Evolutionary conservation across 2,329 filamentous ascomycete species (phyloP).

Genomic region (Byssoonygena ceratinophila): DNA sequence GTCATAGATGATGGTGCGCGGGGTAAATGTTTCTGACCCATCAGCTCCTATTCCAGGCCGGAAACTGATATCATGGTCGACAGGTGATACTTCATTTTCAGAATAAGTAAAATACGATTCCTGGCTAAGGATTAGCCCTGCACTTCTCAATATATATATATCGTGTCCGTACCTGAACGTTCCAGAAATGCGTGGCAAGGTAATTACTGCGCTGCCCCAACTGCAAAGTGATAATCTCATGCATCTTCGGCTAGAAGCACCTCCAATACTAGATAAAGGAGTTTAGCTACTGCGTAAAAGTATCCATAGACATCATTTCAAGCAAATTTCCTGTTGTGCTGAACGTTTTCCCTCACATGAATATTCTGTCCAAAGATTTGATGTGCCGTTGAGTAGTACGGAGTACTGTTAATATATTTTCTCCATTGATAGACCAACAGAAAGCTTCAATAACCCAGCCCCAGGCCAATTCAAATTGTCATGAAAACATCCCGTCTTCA

Average conservation of each 20-base stretch:
- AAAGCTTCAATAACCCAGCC: too few relatives aligned
- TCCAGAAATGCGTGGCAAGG: slow-evolving; percentile 94
- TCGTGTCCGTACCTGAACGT: slow-evolving; percentile 56
- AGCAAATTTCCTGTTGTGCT: background rate
- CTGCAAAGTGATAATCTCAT: slow-evolving; percentile 89
- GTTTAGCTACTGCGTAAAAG: background rate
- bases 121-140: slow-evolving; percentile 36
- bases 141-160: background rate
- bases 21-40: slow-evolving; percentile 83
- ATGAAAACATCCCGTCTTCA: too few relatives aligned
- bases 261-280: background rate
- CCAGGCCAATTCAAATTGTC: too few relatives aligned
- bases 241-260: slow-evolving; percentile 49
- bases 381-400: too few relatives aligned
- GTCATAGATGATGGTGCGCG: slow-evolving; percentile 86
- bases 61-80: slow-evolving; percentile 84
- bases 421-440: background rate
- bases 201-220: slow-evolving; percentile 90
- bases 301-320: background rate
- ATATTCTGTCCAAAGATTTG: background rate
- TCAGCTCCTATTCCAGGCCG: slow-evolving; percentile 70
- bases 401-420: too few relatives aligned
- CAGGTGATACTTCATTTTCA: slow-evolving; percentile 51
- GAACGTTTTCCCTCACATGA: background rate
- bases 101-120: slow-evolving; percentile 96